phyloP scores from a whole-genome alignment of 805 yeast genomes.

The Yamadazyma ubonensis region DNA sequence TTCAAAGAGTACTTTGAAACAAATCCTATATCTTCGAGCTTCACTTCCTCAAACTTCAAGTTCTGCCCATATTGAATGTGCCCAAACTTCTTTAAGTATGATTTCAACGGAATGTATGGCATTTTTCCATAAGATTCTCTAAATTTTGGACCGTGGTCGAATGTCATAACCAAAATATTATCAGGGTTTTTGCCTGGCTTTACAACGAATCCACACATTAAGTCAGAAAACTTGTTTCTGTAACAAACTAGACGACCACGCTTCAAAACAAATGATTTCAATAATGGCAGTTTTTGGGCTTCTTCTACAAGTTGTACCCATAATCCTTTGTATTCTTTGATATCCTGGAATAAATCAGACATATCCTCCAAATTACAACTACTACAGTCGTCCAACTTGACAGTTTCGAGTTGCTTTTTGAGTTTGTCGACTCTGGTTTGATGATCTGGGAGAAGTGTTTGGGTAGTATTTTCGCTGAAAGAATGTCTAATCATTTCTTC shows the following conservation, averaged over 20 bases:
- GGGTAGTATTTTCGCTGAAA: slow-evolving; percentile 87
- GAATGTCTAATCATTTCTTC: slow-evolving; percentile 98
- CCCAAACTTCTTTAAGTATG: slow-evolving; percentile 38
- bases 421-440: slow-evolving; percentile 60
- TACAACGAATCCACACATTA: slow-evolving; percentile 55
- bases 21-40: slow-evolving; percentile 42
- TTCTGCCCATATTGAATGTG: slow-evolving; percentile 34
- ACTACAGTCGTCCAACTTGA: slow-evolving; percentile 38
- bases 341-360: slow-evolving; percentile 42
- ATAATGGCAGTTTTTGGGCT: slow-evolving; percentile 45
- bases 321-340: slow-evolving; percentile 45
- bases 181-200: slow-evolving; percentile 37
- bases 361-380: slow-evolving; percentile 41
- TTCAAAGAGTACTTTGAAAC: slow-evolving; percentile 39
- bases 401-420: slow-evolving; percentile 42
- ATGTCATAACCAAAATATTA: slow-evolving; percentile 41
- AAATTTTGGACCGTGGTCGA: slow-evolving; percentile 41
- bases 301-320: slow-evolving; percentile 49
- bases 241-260: slow-evolving; percentile 60
- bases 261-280: slow-evolving; percentile 46
- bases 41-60: slow-evolving; percentile 39
- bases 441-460: slow-evolving; percentile 82
- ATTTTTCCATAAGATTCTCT: slow-evolving; percentile 21
- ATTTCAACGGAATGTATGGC: slow-evolving; percentile 38
- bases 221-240: slow-evolving; percentile 44